Percentiles rank a stretch among this genome's conserved stretches.
These are phyloP conservation scores for Gnomoniopsis sp. DNA, from an alignment of 2,329 filamentous ascomycete genomes.

Conservation along the genomic window DNA sequence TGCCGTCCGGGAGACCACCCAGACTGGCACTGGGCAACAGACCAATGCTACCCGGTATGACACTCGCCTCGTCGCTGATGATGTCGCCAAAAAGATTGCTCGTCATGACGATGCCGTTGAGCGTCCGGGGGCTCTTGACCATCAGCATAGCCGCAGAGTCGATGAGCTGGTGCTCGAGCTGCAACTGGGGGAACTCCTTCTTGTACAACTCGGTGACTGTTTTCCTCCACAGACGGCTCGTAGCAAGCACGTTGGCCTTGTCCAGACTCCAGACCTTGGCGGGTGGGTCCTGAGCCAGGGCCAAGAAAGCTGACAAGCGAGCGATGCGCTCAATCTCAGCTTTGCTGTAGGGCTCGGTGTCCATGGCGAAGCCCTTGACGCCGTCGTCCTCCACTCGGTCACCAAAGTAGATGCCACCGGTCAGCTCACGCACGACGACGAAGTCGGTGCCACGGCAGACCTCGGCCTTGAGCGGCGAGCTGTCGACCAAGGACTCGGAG, in stretches of 20 bases:
- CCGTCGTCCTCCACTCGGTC: slow-evolving; percentile 79
- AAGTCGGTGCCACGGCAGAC: slow-evolving; percentile 88
- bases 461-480: slow-evolving; percentile 81
- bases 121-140: slow-evolving; percentile 83
- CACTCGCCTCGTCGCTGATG: slow-evolving; percentile 90
- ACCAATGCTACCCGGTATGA: slow-evolving; percentile 88
- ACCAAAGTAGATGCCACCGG: slow-evolving; percentile 93
- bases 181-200: slow-evolving; percentile 83
- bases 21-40: slow-evolving; percentile 85
- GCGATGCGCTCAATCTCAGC: slow-evolving; percentile 86
- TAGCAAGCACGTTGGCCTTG: slow-evolving; percentile 95
- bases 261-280: slow-evolving; percentile 82
- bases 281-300: slow-evolving; percentile 71
- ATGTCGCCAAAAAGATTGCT: slow-evolving; percentile 97
- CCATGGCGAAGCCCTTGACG: slow-evolving; percentile 64
- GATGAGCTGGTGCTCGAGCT: slow-evolving; percentile 85
- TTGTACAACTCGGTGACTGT: slow-evolving; percentile 80
- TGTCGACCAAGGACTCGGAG: slow-evolving; percentile 77
- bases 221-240: slow-evolving; percentile 84
- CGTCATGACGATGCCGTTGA: slow-evolving; percentile 90
- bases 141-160: slow-evolving; percentile 97
- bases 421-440: slow-evolving; percentile 88
- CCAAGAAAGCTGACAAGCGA: slow-evolving; percentile 76
- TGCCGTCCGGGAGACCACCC: slow-evolving; percentile 80
- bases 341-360: slow-evolving; percentile 83